Percentiles rank a stretch among this genome's conserved stretches.
These are phyloP conservation scores for Oryza meyeriana DNA, from an alignment of 176 grass and related monocot species.

Conservation along the genomic window DNA sequence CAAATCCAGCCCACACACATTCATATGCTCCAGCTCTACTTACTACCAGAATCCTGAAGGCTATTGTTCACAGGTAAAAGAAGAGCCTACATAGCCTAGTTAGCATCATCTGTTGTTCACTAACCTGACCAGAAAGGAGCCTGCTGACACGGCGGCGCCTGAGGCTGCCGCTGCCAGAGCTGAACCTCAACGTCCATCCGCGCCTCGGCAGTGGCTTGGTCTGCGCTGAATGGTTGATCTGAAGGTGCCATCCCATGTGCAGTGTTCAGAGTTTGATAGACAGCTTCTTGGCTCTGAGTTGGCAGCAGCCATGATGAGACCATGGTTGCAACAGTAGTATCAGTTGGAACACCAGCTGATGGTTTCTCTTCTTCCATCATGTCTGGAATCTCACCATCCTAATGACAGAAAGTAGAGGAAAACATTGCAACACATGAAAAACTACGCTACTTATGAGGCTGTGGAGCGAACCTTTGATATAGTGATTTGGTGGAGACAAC, in stretches of 20 bases:
- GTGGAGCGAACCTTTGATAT: constrained; percentile 50
- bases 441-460: background rate
- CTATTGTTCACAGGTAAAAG: background rate
- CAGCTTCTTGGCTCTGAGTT: background rate
- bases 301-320: constrained; percentile 2
- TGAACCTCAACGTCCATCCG: constrained; percentile 23
- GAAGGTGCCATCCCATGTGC: background rate
- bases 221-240: background rate
- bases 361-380: constrained; percentile 39
- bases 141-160: background rate
- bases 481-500: background rate
- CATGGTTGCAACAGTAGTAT: constrained; percentile 7
- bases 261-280: constrained; percentile 4
- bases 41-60: background rate
- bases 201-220: background rate
- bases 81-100: background rate
- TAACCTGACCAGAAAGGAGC: constrained; percentile 27
- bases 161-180: background rate
- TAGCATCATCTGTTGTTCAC: background rate
- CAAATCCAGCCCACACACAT: background rate
- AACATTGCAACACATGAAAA: background rate
- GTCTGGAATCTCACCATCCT: constrained; percentile 15
- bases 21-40: background rate
- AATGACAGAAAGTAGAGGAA: background rate
- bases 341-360: constrained; percentile 5